Evolutionary conservation across 495 filamentous ascomycete species (phyloP).

Genomic region (Penicillium silybi): DNA sequence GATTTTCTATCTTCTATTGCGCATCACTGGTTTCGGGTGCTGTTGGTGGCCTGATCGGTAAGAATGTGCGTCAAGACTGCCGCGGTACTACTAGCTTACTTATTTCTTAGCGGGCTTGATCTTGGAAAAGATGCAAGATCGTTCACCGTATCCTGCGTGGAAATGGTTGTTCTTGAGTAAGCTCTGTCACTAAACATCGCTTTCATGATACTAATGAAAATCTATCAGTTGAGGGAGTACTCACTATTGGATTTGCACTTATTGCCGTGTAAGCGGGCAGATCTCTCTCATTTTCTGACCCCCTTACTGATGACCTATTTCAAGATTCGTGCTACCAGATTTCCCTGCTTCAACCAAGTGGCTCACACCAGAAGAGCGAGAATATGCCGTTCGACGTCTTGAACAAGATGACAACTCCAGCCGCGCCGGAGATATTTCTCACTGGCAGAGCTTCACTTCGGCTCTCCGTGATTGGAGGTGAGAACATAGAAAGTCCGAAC

Average conservation of each 20-base stretch:
- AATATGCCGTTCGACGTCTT: conserved; percentile 1
- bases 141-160: conserved; percentile 4
- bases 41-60: conserved; percentile 6
- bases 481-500: not conserved
- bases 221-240: conserved; percentile 5
- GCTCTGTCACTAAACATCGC: not conserved
- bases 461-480: conserved; percentile 3
- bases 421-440: conserved; percentile 2
- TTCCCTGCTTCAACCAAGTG: conserved; percentile 1
- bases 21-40: conserved; percentile 5
- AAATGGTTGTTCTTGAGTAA: conserved; percentile 9
- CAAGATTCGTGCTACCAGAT: not conserved
- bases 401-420: conserved; percentile 1
- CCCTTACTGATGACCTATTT: not conserved
- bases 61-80: not conserved
- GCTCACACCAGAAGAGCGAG: not conserved
- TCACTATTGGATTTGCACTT: conserved; percentile 5
- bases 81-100: not conserved
- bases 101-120: conserved; percentile 4
- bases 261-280: conserved; percentile 1
- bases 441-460: conserved; percentile 2
- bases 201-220: not conserved
- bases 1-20: conserved; percentile 7
- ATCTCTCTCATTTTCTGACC: not conserved
- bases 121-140: conserved; percentile 8